Evolutionary conservation across 371 early-diverging fungal species (phyloP).

Genomic region (Mortierella sp.): DNA sequence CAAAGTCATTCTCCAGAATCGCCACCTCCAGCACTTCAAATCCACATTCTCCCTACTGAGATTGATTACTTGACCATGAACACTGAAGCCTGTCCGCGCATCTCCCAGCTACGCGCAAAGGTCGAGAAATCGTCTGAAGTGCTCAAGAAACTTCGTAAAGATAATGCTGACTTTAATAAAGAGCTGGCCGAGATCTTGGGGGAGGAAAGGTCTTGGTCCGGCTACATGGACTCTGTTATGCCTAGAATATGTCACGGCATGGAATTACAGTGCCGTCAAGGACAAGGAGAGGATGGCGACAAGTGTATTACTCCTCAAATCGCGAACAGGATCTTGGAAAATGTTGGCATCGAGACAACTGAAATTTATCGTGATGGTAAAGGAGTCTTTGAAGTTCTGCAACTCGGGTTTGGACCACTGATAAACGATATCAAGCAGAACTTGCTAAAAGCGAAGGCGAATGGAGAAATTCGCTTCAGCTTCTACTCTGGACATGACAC

Average conservation of each 20-base stretch:
- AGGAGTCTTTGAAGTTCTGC: constrained; percentile 50
- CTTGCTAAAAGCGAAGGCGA: constrained; percentile 44
- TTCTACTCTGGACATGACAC: constrained; percentile 71
- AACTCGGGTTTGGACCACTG: constrained; percentile 63
- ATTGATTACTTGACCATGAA: constrained; percentile 67
- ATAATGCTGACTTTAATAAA: constrained; percentile 48
- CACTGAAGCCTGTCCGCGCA: constrained; percentile 57
- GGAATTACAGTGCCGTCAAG: constrained; percentile 59
- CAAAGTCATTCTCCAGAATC: neutral
- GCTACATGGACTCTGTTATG: constrained; percentile 63
- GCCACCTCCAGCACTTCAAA: constrained; percentile 53
- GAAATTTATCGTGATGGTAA: constrained; percentile 60
- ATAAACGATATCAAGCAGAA: constrained; percentile 63
- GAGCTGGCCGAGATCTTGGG: constrained; percentile 52
- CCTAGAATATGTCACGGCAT: constrained; percentile 64
- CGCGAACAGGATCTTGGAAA: constrained; percentile 42
- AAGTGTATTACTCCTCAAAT: constrained; percentile 58
- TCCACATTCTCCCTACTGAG: constrained; percentile 57
- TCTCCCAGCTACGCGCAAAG: constrained; percentile 28
- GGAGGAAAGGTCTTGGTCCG: constrained; percentile 43
- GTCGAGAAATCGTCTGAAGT: constrained; percentile 31
- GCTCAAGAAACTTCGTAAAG: constrained; percentile 20
- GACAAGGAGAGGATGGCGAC: neutral
- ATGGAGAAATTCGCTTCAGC: constrained; percentile 51
- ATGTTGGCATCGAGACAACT: constrained; percentile 55